phyloP scores from a whole-genome alignment of 1,284 basidiomycete genomes.

The Ceratobasidium papillatum region DNA sequence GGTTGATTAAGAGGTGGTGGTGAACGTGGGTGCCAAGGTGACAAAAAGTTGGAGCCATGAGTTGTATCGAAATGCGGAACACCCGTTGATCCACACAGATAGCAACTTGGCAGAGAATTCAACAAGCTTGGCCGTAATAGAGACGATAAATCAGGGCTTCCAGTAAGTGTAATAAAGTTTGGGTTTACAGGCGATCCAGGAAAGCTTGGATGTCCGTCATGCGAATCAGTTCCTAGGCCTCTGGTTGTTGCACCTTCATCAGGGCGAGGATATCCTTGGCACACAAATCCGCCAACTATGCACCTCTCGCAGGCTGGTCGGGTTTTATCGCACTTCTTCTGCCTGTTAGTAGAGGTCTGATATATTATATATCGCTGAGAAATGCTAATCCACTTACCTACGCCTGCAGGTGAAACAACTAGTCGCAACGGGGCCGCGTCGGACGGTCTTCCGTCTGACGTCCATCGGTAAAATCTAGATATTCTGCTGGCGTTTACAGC shows the following conservation, averaged over 20 bases:
- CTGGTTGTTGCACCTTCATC: neutral
- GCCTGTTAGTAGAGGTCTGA: neutral
- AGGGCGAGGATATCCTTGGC: constrained; percentile 3
- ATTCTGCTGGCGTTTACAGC: neutral
- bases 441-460: neutral
- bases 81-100: no score
- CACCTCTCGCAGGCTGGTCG: constrained; percentile 23
- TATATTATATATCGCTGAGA: neutral
- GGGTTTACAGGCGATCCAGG: neutral
- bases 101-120: no score
- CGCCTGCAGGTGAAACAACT: constrained; percentile 1
- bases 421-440: neutral
- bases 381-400: neutral
- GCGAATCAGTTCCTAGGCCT: no score
- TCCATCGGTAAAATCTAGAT: neutral
- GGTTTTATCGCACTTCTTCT: constrained; percentile 27
- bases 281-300: neutral
- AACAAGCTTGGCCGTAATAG: no score
- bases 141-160: no score
- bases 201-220: no score
- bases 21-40: no score
- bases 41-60: no score
- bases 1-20: no score
- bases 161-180: no score
- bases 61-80: no score